These are phyloP conservation scores for Coemansia furcata DNA, from an alignment of 192 early-diverging fungal genomes.

Conservation along the genomic window DNA sequence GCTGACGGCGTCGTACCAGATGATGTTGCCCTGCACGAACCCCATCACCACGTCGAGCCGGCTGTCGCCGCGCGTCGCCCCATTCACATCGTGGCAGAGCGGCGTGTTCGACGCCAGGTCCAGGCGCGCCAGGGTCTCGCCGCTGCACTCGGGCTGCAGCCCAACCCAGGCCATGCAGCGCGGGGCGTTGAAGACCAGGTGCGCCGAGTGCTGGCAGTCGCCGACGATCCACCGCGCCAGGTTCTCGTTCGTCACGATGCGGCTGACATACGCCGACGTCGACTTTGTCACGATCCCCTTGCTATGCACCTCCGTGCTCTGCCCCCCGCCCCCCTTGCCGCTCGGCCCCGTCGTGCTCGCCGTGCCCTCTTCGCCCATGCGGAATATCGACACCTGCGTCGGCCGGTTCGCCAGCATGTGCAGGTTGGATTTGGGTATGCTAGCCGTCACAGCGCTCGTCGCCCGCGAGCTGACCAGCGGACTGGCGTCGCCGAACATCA, in stretches of 20 bases:
- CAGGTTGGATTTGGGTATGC: not conserved
- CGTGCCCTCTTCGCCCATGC: not conserved
- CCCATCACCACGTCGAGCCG: constrained; percentile 87
- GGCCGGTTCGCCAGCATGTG: constrained; percentile 30
- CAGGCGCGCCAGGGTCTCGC: constrained; percentile 75
- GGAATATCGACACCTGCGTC: constrained; percentile 29
- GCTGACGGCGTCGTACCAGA: constrained; percentile 84
- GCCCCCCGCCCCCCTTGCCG: not conserved
- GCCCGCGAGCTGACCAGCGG: not conserved
- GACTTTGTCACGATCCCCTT: constrained; percentile 71
- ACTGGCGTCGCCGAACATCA: constrained; percentile 27
- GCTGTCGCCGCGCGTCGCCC: constrained; percentile 61
- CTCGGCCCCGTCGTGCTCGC: not conserved
- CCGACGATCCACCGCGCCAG: constrained; percentile 48
- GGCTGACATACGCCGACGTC: constrained; percentile 68
- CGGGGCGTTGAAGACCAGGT: constrained; percentile 38
- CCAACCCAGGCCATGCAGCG: constrained; percentile 20
- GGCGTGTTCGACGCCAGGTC: constrained; percentile 73
- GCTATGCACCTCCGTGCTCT: constrained; percentile 45
- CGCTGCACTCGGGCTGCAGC: constrained; percentile 37
- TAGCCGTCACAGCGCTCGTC: not conserved
- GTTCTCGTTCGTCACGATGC: constrained; percentile 70
- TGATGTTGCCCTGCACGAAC: constrained; percentile 71
- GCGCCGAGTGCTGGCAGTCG: constrained; percentile 11
- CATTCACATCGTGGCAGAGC: constrained; percentile 84